A percentile compares a stretch with the other conserved stretches of the same genome.
These are phyloP conservation scores for Ganoderma boninense DNA, from an alignment of 1,284 basidiomycete genomes.

Conservation along the genomic window DNA sequence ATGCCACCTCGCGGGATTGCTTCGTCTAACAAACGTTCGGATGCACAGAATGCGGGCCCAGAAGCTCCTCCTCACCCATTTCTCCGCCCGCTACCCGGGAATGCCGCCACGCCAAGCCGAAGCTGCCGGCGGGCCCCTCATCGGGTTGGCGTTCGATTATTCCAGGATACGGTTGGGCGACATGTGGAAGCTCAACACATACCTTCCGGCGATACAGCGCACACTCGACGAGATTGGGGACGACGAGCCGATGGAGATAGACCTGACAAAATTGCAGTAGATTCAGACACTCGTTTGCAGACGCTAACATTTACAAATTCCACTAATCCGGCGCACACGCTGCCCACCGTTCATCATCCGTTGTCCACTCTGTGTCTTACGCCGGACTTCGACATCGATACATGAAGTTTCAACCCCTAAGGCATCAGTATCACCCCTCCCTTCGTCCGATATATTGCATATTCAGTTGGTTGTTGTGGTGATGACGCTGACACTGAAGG, in stretches of 20 bases:
- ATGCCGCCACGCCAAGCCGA: slow-evolving; percentile 58
- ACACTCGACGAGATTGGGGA: slow-evolving; percentile 70
- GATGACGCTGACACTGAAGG: slow-evolving; percentile 65
- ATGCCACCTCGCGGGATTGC: neutral
- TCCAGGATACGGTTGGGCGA: slow-evolving; percentile 76
- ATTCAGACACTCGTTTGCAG: neutral
- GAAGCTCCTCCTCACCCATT: slow-evolving; percentile 91
- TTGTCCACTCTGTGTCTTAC: neutral
- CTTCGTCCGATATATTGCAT: neutral
- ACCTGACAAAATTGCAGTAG: slow-evolving; percentile 31
- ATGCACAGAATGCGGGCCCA: slow-evolving; percentile 79
- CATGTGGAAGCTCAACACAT: slow-evolving; percentile 84
- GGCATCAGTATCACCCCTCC: neutral
- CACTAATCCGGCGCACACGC: slow-evolving; percentile 15
- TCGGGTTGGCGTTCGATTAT: slow-evolving; percentile 87
- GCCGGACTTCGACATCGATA: neutral
- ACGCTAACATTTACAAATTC: slow-evolving; percentile 11
- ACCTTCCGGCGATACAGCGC: slow-evolving; percentile 76
- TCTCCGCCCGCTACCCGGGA: slow-evolving; percentile 94
- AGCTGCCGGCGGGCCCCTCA: slow-evolving; percentile 41
- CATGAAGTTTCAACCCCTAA: neutral
- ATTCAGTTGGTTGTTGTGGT: slow-evolving; percentile 42
- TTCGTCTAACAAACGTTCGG: slow-evolving; percentile 5
- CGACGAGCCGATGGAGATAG: slow-evolving; percentile 30
- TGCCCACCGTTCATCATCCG: slow-evolving; percentile 12